phyloP scores from a whole-genome alignment of 2,329 filamentous ascomycete species.

The Chalaropsis thielavioides region DNA sequence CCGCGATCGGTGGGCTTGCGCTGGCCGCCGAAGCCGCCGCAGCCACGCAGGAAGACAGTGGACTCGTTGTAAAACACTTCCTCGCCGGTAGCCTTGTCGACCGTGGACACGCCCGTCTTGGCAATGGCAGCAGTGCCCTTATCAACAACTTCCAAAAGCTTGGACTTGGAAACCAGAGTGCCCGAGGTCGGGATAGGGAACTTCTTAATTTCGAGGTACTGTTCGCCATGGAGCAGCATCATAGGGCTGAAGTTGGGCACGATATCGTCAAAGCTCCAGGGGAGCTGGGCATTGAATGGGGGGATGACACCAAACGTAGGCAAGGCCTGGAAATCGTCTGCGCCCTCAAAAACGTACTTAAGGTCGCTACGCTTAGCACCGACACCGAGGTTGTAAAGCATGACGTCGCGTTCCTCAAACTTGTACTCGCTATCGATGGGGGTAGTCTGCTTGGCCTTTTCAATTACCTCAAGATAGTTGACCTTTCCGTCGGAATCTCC shows the following conservation, averaged over 20 bases:
- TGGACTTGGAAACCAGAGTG: conserved; percentile 58
- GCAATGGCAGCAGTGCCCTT: conserved; percentile 84
- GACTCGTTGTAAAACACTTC: conserved; percentile 95
- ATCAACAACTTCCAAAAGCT: conserved; percentile 86
- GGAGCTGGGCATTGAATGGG: conserved; percentile 69
- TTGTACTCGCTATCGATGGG: conserved; percentile 58
- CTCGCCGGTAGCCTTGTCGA: conserved; percentile 71
- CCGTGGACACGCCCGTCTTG: conserved; percentile 65
- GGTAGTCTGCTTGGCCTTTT: conserved; percentile 57
- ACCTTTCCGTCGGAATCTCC: conserved; percentile 39
- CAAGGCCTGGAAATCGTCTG: conserved; percentile 82
- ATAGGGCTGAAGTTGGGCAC: conserved; percentile 95
- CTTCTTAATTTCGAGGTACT: conserved; percentile 88
- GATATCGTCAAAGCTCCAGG: conserved; percentile 67
- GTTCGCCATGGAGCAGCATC: conserved; percentile 98
- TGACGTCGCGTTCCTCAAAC: conserved; percentile 75
- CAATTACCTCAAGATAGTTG: conserved; percentile 60
- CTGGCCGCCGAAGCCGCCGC: conserved; percentile 76
- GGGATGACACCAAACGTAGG: conserved; percentile 95
- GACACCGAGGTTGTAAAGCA: conserved; percentile 90
- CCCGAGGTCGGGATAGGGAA: conserved; percentile 80
- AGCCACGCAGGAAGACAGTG: conserved; percentile 82
- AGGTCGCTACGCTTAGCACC: conserved; percentile 85
- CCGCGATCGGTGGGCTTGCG: conserved; percentile 66
- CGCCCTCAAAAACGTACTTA: conserved; percentile 75